Percentiles rank a stretch among this genome's conserved stretches.
Evolutionary conservation across 371 early-diverging fungal species (phyloP).

Genomic region (Lichtheimia ornata): DNA sequence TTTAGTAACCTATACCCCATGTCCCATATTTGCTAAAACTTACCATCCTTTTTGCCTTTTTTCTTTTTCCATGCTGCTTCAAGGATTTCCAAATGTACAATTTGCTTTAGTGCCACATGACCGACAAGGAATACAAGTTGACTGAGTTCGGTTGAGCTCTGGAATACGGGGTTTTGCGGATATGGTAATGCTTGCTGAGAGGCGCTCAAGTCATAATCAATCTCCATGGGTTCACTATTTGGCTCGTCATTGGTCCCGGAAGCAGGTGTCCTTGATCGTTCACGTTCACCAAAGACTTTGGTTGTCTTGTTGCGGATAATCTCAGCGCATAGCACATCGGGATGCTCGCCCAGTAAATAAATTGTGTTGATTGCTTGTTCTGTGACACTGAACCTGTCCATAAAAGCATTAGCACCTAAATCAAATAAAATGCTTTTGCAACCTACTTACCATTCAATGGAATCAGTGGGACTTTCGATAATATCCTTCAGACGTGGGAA

Average conservation of each 20-base stretch:
- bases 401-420: neutral
- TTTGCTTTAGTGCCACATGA: conserved; percentile 93
- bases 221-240: conserved; percentile 21
- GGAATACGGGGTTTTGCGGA: conserved; percentile 35
- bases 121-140: conserved; percentile 91
- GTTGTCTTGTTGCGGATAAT: conserved; percentile 68
- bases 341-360: conserved; percentile 85
- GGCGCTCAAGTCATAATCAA: conserved; percentile 37
- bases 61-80: conserved; percentile 89
- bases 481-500: conserved; percentile 66
- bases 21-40: neutral
- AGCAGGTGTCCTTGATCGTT: conserved; percentile 5
- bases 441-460: conserved; percentile 65
- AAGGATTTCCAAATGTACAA: conserved; percentile 90
- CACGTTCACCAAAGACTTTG: conserved; percentile 48
- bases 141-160: conserved; percentile 72
- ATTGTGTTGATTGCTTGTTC: conserved; percentile 93
- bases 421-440: neutral
- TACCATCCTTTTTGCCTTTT: conserved; percentile 34
- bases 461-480: conserved; percentile 59
- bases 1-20: too few relatives aligned
- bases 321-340: conserved; percentile 76
- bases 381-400: conserved; percentile 79
- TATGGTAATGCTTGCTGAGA: conserved; percentile 24
- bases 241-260: conserved; percentile 15